Evolutionary conservation across 2,329 filamentous ascomycete genomes (phyloP).

Genomic region (Hypoxylon rubiginosum): DNA sequence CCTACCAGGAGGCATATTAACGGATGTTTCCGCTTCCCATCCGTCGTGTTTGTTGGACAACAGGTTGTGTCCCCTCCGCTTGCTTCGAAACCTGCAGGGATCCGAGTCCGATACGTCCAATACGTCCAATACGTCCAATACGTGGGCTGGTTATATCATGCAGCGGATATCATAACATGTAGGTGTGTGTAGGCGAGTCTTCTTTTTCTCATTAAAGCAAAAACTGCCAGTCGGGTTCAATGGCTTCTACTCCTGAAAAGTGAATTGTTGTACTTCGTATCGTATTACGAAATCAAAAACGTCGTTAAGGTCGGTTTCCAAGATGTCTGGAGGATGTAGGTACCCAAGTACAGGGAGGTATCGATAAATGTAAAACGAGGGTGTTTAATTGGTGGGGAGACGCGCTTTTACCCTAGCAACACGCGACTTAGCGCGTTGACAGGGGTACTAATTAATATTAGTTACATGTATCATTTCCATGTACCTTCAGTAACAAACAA

Average conservation of each 20-base stretch:
- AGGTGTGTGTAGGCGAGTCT: not conserved
- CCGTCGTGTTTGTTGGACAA: constrained; percentile 20
- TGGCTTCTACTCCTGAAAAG: not conserved
- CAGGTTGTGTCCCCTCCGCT: constrained; percentile 31
- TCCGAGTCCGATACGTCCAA: too few species aligned
- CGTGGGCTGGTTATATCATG: constrained; percentile 29
- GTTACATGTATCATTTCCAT: not conserved
- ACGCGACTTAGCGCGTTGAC: constrained; percentile 39
- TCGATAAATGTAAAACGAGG: constrained; percentile 31
- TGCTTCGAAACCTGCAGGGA: constrained; percentile 39
- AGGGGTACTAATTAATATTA: constrained; percentile 24
- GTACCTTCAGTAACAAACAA: not conserved
- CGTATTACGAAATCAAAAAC: not conserved
- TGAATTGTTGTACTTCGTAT: not conserved
- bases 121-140: too few species aligned
- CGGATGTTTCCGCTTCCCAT: constrained; percentile 30
- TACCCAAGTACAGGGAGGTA: constrained; percentile 8
- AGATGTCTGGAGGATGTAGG: too few species aligned
- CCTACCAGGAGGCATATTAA: constrained; percentile 47
- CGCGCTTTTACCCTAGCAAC: constrained; percentile 26
- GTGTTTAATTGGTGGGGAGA: constrained; percentile 31
- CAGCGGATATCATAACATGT: constrained; percentile 23
- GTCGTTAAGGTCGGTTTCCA: constrained; percentile 1
- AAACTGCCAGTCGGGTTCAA: not conserved
- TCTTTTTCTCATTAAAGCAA: not conserved